phyloP scores from a whole-genome alignment of 192 early-diverging fungal species.

The Backusella australiensis region DNA sequence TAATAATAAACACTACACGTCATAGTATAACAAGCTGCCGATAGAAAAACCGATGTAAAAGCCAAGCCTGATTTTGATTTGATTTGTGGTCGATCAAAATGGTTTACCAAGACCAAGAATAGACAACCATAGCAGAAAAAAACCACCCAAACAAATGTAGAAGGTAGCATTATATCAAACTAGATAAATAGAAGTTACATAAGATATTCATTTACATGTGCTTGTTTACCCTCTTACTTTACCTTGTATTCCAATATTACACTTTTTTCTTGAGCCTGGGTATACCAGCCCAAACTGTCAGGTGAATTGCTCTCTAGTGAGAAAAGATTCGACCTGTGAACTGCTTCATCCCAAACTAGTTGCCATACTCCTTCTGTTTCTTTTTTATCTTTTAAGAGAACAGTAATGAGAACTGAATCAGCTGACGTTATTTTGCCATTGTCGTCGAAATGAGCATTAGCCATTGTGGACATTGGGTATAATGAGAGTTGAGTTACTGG shows the following conservation, averaged over 20 bases:
- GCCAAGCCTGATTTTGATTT: constrained; percentile 77
- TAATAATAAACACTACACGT: constrained; percentile 62
- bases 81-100: constrained; percentile 62
- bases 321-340: neutral
- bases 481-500: constrained; percentile 14
- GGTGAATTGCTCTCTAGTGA: constrained; percentile 2
- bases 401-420: constrained; percentile 52
- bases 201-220: neutral
- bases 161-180: neutral
- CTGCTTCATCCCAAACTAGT: neutral
- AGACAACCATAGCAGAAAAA: neutral
- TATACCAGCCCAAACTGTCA: constrained; percentile 54
- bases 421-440: constrained; percentile 30
- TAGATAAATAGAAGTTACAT: neutral
- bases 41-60: constrained; percentile 60
- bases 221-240: neutral
- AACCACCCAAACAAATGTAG: neutral
- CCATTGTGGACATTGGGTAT: constrained; percentile 22
- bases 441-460: constrained; percentile 14
- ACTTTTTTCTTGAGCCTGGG: constrained; percentile 27
- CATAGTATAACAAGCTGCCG: constrained; percentile 57
- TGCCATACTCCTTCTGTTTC: neutral
- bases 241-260: neutral
- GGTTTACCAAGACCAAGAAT: constrained; percentile 66
- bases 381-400: constrained; percentile 35